Conservation (phyloP, 768 basidiomycete species). For the Trametes punicea region DNA sequence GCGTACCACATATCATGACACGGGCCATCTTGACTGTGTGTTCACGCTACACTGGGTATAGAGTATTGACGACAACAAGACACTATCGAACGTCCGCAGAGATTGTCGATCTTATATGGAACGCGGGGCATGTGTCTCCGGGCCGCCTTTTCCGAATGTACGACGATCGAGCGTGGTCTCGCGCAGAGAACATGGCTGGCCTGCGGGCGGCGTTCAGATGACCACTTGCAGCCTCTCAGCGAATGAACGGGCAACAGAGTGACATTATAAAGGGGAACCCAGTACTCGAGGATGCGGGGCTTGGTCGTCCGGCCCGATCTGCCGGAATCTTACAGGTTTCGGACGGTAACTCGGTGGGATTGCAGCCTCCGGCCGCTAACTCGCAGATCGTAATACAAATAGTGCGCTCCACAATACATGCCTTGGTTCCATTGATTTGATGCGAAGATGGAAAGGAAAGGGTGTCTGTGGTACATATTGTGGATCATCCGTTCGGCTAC, state of each 20-base stretch:
- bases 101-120: constrained; percentile 3
- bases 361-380: no score
- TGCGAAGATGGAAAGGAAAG: no score
- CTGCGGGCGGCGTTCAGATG: neutral
- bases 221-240: neutral
- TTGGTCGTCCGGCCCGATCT: neutral
- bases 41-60: no score
- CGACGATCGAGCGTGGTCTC: neutral
- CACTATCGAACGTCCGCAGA: neutral
- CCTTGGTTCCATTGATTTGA: no score
- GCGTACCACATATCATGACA: constrained; percentile 23
- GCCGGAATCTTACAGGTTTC: neutral
- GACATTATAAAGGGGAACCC: neutral
- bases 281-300: neutral
- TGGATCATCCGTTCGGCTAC: no score
- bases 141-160: neutral
- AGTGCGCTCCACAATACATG: no score
- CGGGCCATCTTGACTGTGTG: constrained; percentile 19
- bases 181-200: neutral
- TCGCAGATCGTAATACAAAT: no score
- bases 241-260: no score
- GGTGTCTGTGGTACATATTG: no score
- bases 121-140: neutral
- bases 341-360: no score
- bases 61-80: no score